Percentiles rank a stretch among this genome's conserved stretches.
Evolutionary conservation across 83 land plant species (phyloP).

Genomic region (Picea engelmannii): DNA sequence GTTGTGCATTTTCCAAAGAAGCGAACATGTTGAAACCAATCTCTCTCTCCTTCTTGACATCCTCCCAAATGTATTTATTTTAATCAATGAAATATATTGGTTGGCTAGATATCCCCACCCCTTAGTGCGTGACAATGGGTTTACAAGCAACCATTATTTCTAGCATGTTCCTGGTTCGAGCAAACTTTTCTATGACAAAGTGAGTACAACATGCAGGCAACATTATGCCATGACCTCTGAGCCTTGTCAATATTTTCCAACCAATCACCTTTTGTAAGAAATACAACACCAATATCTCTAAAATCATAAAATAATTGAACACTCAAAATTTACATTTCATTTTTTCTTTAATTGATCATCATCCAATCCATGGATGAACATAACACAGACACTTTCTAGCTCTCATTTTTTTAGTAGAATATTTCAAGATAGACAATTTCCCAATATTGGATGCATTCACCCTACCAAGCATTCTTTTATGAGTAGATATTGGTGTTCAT

Average conservation of each 20-base stretch:
- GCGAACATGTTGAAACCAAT: conserved; percentile 76
- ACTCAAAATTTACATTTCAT: conserved; percentile 58
- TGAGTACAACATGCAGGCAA: conserved; percentile 76
- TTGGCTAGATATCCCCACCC: conserved; percentile 85
- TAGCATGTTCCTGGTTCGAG: conserved; percentile 84
- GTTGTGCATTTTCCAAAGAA: conserved; percentile 66
- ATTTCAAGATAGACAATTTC: too few relatives aligned
- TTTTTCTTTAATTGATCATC: conserved; percentile 60
- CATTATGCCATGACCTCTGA: conserved; percentile 53
- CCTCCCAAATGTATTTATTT: conserved; percentile 72
- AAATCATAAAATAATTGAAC: neutral
- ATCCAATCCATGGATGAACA: conserved; percentile 27
- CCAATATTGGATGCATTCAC: too few relatives aligned
- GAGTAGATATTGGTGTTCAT: too few relatives aligned
- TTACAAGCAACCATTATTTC: conserved; percentile 85
- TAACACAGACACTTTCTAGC: too few relatives aligned
- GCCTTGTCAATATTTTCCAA: conserved; percentile 57
- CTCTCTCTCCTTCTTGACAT: conserved; percentile 86
- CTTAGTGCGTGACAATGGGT: conserved; percentile 70
- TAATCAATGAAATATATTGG: conserved; percentile 81
- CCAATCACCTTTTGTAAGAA: conserved; percentile 11
- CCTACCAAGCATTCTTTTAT: too few relatives aligned
- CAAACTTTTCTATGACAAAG: conserved; percentile 83
- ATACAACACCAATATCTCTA: neutral
- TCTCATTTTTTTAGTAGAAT: too few relatives aligned